These are phyloP conservation scores for Fusarium agapanthi DNA, from an alignment of 2,329 filamentous ascomycete species.

Conservation along the genomic window DNA sequence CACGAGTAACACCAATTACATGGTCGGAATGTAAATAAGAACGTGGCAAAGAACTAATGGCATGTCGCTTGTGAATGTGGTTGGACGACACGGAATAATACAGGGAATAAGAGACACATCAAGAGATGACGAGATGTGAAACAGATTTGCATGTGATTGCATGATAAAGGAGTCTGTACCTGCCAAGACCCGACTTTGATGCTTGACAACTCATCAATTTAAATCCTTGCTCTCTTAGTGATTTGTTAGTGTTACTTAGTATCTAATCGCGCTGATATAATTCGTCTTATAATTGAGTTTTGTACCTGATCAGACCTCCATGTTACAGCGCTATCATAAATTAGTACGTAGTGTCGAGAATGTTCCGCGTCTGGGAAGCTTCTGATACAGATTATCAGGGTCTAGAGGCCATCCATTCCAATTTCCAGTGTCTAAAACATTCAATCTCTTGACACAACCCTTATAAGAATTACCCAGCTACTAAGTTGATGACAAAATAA, in stretches of 20 bases:
- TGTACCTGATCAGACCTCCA: background rate
- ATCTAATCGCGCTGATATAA: background rate
- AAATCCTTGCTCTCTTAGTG: background rate
- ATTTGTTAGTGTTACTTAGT: background rate
- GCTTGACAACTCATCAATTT: background rate
- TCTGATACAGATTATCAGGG: background rate
- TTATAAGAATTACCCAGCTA: no score
- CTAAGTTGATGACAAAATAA: no score
- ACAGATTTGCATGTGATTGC: constrained; percentile 40
- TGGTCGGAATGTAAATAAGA: constrained; percentile 32
- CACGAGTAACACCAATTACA: constrained; percentile 35
- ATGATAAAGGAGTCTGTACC: constrained; percentile 11
- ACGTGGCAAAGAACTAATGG: constrained; percentile 30
- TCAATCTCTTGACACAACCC: background rate
- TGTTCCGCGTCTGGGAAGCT: background rate
- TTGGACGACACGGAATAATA: constrained; percentile 9
- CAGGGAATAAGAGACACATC: background rate
- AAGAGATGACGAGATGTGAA: constrained; percentile 31
- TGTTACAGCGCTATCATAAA: background rate
- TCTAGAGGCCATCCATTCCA: background rate
- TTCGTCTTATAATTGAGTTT: background rate
- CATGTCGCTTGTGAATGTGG: constrained; percentile 25
- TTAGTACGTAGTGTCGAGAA: background rate
- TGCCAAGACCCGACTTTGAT: constrained; percentile 3
- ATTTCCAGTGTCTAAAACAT: constrained; percentile 19